phyloP scores from a whole-genome alignment of 495 filamentous ascomycete species.

The Penicillium fimorum region DNA sequence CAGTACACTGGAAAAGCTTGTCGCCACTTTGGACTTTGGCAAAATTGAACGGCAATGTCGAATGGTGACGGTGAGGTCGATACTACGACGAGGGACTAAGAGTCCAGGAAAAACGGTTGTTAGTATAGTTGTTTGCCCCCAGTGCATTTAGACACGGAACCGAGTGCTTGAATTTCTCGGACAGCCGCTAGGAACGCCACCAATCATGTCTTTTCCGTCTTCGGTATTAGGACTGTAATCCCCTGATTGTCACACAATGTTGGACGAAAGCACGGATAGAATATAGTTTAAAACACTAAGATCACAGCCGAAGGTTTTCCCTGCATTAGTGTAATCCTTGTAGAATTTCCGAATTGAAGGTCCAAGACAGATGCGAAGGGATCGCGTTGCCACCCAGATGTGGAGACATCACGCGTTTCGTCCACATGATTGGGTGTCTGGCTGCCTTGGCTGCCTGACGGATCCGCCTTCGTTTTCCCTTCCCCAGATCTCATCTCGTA shows the following conservation, averaged over 20 bases:
- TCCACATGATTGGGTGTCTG: slow-evolving; percentile 18
- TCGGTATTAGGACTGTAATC: background rate
- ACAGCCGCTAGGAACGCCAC: background rate
- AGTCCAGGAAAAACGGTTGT: background rate
- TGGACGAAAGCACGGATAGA: background rate
- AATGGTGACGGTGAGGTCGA: too few species aligned
- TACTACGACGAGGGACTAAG: background rate
- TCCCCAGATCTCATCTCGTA: slow-evolving; percentile 10
- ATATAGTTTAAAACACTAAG: background rate
- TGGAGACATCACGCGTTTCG: slow-evolving; percentile 2
- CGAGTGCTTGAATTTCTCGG: background rate
- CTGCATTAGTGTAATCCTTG: slow-evolving; percentile 4
- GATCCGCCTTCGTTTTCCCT: slow-evolving; percentile 4
- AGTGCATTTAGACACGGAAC: background rate
- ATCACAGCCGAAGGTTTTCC: background rate
- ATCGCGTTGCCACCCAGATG: slow-evolving; percentile 9
- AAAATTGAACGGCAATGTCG: too few species aligned
- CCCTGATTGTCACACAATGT: slow-evolving; percentile 4
- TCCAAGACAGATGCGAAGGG: background rate
- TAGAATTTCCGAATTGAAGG: background rate
- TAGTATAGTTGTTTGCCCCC: background rate
- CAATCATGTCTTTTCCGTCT: slow-evolving; percentile 2
- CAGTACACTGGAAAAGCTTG: too few species aligned
- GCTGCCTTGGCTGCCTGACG: slow-evolving; percentile 17
- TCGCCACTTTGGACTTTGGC: too few species aligned